phyloP scores from a whole-genome alignment of 83 land plant species.

The Thuja plicata region DNA sequence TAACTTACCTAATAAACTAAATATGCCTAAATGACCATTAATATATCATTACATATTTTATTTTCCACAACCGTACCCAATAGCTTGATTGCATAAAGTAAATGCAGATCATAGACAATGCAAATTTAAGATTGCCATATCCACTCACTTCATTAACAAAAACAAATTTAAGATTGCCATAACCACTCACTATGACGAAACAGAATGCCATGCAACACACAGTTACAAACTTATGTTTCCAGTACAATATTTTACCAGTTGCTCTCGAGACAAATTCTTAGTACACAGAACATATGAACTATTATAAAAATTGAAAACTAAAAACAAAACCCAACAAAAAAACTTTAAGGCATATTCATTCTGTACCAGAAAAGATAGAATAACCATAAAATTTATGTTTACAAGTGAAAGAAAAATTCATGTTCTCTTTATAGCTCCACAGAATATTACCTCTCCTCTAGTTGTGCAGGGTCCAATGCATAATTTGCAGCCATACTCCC shows the following conservation, averaged over 20 bases:
- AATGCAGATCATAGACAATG: not conserved
- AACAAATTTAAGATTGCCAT: not conserved
- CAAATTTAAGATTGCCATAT: not conserved
- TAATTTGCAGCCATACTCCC: slow-evolving; percentile 89
- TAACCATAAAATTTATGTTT: not conserved
- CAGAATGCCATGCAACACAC: not conserved
- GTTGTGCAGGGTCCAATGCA: slow-evolving; percentile 99
- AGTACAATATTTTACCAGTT: not conserved
- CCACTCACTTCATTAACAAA: not conserved
- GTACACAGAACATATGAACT: not conserved
- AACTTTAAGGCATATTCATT: not conserved
- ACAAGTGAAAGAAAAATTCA: not conserved
- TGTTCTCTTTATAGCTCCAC: not conserved
- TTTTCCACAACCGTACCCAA: not conserved
- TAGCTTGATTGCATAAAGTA: not conserved
- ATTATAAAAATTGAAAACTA: not conserved
- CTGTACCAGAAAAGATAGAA: not conserved
- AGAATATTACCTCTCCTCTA: slow-evolving; percentile 80
- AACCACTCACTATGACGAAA: not conserved
- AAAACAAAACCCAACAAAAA: not conserved
- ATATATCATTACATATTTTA: too few species aligned
- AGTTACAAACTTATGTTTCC: not conserved
- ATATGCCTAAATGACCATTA: too few species aligned
- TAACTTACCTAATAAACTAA: too few species aligned
- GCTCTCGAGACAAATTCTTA: not conserved